Evolutionary conservation across 108 stramenopile species (phyloP).

Genomic region (Pseudonitzschia multiseries): DNA sequence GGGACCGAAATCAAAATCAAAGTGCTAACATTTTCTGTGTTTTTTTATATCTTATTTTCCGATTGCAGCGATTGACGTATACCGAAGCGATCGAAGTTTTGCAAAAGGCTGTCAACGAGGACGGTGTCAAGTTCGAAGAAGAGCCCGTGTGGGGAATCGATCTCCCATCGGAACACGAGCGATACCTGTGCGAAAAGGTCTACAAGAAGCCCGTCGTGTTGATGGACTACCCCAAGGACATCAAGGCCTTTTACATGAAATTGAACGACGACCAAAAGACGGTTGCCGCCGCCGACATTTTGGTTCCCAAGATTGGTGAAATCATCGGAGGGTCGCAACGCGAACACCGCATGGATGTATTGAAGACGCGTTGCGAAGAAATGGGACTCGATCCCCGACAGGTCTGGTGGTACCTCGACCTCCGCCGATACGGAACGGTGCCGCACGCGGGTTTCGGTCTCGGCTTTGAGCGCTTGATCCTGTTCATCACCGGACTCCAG

Average conservation of each 20-base stretch:
- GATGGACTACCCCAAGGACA: constrained; percentile 91
- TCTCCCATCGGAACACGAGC: constrained; percentile 92
- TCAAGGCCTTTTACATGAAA: constrained; percentile 97
- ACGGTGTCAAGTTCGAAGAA: constrained; percentile 66
- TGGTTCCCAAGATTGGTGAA: constrained; percentile 91
- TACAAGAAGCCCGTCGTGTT: constrained; percentile 86
- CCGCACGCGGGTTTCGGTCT: constrained; percentile 96
- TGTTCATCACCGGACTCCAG: constrained; percentile 83
- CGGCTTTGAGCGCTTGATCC: constrained; percentile 93
- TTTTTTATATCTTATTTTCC: background rate
- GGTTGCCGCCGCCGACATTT: constrained; percentile 88
- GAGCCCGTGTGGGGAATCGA: constrained; percentile 75
- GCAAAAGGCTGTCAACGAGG: constrained; percentile 51
- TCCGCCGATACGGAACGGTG: constrained; percentile 86
- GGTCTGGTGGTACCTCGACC: constrained; percentile 85
- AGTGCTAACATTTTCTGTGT: background rate
- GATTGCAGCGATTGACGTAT: constrained; percentile 67
- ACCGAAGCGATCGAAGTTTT: constrained; percentile 80
- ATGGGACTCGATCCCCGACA: constrained; percentile 75
- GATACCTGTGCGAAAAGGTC: constrained; percentile 85
- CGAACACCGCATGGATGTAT: constrained; percentile 83
- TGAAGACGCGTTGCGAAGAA: constrained; percentile 48
- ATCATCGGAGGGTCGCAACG: constrained; percentile 93
- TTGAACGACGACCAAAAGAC: constrained; percentile 88
- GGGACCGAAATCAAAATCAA: too few species aligned